A percentile compares a stretch with the other conserved stretches of the same genome.
Conservation (phyloP, 2,329 filamentous ascomycete species). For the Aspergillus tanneri region DNA sequence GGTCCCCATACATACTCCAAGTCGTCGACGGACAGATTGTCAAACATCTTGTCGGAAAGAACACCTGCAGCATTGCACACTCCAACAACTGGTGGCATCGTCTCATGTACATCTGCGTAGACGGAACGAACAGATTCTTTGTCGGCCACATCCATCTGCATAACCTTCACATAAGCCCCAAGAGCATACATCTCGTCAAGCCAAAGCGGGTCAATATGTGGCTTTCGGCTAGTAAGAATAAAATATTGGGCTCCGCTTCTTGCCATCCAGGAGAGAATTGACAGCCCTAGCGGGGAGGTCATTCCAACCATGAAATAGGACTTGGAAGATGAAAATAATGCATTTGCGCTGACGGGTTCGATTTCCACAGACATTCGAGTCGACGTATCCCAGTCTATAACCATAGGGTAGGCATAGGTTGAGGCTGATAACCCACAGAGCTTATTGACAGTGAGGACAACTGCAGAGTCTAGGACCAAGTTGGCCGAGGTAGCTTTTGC, state of each 20-base stretch:
- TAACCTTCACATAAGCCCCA: neutral
- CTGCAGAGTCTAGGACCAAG: too few species aligned
- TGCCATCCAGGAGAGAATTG: neutral
- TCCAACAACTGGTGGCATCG: neutral
- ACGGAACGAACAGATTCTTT: neutral
- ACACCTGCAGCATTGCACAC: neutral
- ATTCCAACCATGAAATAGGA: neutral
- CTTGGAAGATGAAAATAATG: too few species aligned
- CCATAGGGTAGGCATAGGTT: too few species aligned
- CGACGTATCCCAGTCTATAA: too few species aligned
- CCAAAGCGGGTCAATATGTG: neutral
- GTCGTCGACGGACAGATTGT: neutral
- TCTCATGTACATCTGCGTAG: neutral
- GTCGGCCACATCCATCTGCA: neutral
- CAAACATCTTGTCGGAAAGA: neutral
- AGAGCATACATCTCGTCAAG: neutral
- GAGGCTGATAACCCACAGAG: too few species aligned
- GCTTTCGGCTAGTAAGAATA: neutral
- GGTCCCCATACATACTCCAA: constrained; percentile 18
- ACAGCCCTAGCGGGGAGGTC: neutral
- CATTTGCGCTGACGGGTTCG: too few species aligned
- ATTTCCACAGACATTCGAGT: too few species aligned
- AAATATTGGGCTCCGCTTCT: neutral
- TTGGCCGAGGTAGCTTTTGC: too few species aligned
- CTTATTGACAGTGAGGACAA: too few species aligned